Evolutionary conservation across 2,329 filamentous ascomycete species (phyloP), one percentile per base, ranked within the genome.

Genomic region (Raffaelea ambrosiae): DNA sequence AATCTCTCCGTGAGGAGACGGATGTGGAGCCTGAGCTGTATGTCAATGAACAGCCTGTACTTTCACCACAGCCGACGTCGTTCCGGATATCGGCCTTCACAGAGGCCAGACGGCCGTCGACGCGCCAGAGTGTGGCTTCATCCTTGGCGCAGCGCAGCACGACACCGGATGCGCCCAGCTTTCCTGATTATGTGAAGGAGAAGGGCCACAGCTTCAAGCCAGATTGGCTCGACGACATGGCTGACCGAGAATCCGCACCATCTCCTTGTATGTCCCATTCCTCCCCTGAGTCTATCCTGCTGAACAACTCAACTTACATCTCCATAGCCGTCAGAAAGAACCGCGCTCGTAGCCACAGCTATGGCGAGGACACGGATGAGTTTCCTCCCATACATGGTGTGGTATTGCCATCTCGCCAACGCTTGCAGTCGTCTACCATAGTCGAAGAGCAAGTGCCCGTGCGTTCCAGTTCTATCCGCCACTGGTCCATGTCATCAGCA

Each of bases 401-500:
- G 5, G 35, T n/a, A 19, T 38, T 14, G 35, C 35, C 35, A 5
- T 8, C 35, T 5, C 35, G 35, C 5, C 14, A 16, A 14, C 35
- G 35, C 8, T n/a, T 19, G 13, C 35, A 5, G 8, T 5, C 35
- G 8, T 5, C 35, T 9, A 19, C 14, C 35, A 9, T 38, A 14
- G 18, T 38, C 16, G 35, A 38, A 5, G 18, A 38, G 5, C 8
- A 9, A n/a, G 35, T 38, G 35, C 35, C 35, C 7, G 13, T 38
- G 16, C 51, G 35, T 7, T 31, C 47, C 8, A 48, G 40, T 33
- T 51, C 52, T 4, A 18, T 40, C 4, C 52, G 54, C 4, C 48
- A 51, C 36, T 55, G 50, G 54, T 54, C 54, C 7, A 29, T 53
- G 19, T 42, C 49, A 1, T 53, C 52, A 2, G 47, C 47, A 9